A percentile compares a stretch with the other conserved stretches of the same genome.
Conservation (phyloP, 78 protist genomes). For the Pigoraptor vietnamica region DNA sequence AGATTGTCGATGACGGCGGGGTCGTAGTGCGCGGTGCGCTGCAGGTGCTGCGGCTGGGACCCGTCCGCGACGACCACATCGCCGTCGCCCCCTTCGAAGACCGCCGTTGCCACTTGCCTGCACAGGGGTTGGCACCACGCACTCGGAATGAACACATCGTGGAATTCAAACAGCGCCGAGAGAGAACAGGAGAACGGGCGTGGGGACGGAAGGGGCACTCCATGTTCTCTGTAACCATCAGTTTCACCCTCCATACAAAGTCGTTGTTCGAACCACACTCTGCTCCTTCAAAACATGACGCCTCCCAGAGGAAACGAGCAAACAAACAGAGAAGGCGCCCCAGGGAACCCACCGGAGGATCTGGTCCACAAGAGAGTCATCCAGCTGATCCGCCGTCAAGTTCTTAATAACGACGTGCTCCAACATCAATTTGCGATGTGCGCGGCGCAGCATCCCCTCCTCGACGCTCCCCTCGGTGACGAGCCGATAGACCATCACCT, state of each 20-base stretch:
- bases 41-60: background rate
- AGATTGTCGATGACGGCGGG: background rate
- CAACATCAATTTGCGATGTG: slow-evolving; percentile 36
- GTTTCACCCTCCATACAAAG: background rate
- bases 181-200: background rate
- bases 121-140: background rate
- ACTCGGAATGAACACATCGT: background rate
- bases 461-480: slow-evolving; percentile 37
- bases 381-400: background rate
- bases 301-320: background rate
- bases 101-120: background rate
- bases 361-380: background rate
- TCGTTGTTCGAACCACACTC: background rate
- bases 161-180: too few species aligned
- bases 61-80: background rate
- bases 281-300: background rate
- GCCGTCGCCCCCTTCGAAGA: background rate
- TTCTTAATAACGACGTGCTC: slow-evolving; percentile 44
- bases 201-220: too few species aligned
- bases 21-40: background rate
- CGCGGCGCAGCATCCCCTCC: slow-evolving; percentile 26
- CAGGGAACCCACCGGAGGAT: background rate
- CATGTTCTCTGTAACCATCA: too few species aligned
- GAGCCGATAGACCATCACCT: slow-evolving; percentile 65
- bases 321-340: background rate